Evolutionary conservation across 441 rosid species (phyloP).

Genomic region (Cnidoscolus chayamansa): DNA sequence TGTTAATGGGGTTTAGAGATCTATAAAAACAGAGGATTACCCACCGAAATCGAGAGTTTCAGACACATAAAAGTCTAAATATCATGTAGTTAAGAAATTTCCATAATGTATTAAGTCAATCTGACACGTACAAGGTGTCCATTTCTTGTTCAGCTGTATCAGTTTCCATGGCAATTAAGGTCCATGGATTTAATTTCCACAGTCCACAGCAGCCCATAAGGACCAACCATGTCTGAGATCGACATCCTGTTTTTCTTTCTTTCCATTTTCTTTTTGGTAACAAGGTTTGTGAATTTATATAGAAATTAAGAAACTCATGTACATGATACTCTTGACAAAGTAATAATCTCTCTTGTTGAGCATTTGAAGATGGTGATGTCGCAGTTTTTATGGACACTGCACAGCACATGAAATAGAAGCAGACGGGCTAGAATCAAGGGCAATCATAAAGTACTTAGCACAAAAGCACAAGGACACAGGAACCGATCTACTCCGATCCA

Average conservation of each 20-base stretch:
- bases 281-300: not conserved
- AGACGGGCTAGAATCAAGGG: constrained; percentile 27
- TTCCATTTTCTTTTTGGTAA: not conserved
- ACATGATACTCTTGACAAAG: too few relatives aligned
- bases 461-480: constrained; percentile 15
- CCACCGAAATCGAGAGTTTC: too few relatives aligned
- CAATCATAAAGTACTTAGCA: constrained; percentile 19
- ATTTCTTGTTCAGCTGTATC: not conserved
- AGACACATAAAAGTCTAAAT: too few relatives aligned
- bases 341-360: too few relatives aligned
- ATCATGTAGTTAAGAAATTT: too few relatives aligned
- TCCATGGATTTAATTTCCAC: constrained; percentile 14
- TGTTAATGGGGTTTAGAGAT: too few relatives aligned
- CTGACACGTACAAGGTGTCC: not conserved
- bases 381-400: too few relatives aligned
- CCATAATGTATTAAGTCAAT: too few relatives aligned
- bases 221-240: constrained; percentile 26
- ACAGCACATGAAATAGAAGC: too few relatives aligned
- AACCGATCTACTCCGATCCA: constrained; percentile 21
- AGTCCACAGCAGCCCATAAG: constrained; percentile 21
- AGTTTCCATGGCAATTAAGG: constrained; percentile 22
- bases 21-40: too few relatives aligned
- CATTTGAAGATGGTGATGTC: too few relatives aligned
- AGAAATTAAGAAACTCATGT: too few relatives aligned
- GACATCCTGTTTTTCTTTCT: not conserved